These are phyloP conservation scores for Blastomyces silverae DNA, from an alignment of 2,329 filamentous ascomycete species.

Conservation along the genomic window DNA sequence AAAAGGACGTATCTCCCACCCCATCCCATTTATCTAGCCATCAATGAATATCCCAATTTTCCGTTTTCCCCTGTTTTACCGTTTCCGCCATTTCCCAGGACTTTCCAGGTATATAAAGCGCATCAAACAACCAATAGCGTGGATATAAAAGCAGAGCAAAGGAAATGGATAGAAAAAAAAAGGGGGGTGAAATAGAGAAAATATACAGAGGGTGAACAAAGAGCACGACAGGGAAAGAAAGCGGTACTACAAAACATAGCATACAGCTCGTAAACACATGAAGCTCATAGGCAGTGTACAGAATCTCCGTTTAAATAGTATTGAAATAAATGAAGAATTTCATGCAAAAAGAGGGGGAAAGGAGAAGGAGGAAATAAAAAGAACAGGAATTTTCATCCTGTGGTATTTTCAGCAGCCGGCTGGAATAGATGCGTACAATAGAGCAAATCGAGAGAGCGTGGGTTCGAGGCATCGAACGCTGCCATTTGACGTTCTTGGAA, in stretches of 20 bases:
- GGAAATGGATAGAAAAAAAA: not conserved
- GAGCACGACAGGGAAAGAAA: not conserved
- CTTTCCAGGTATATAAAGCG: not conserved
- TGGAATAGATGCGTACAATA: slow-evolving; percentile 35
- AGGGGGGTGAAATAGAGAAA: not conserved
- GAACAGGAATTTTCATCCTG: not conserved
- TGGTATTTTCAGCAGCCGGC: slow-evolving; percentile 19
- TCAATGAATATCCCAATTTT: not conserved
- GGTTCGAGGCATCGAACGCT: slow-evolving; percentile 36
- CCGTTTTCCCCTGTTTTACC: not conserved
- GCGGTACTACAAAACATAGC: not conserved
- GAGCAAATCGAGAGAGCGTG: slow-evolving; percentile 39
- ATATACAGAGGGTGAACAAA: no score
- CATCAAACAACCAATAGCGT: not conserved
- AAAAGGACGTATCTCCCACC: not conserved
- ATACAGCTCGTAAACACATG: slow-evolving; percentile 8
- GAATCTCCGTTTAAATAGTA: not conserved
- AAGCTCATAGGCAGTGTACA: not conserved
- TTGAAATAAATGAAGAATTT: not conserved
- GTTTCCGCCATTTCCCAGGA: not conserved
- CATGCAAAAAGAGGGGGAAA: not conserved
- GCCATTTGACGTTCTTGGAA: slow-evolving; percentile 36
- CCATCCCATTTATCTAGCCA: not conserved
- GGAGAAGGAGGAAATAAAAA: not conserved
- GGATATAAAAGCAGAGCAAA: not conserved